phyloP scores from a whole-genome alignment of 768 basidiomycete species.

The Chlorophyllum brunneum region DNA sequence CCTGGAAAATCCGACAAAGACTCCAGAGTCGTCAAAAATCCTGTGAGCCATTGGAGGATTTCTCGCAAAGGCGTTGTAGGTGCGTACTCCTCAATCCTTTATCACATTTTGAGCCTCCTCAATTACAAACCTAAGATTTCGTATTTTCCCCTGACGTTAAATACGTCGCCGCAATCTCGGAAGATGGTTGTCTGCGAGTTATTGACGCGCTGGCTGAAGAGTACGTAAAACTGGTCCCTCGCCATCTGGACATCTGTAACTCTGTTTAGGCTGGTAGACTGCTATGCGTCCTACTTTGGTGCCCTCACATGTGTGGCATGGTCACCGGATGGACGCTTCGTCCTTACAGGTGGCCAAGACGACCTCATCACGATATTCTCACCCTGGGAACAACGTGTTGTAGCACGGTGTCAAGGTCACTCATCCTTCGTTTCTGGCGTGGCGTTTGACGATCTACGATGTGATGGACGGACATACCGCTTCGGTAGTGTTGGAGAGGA shows the following conservation, averaged over 20 bases:
- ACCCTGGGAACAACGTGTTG: slow-evolving; percentile 88
- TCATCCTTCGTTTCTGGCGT: slow-evolving; percentile 90
- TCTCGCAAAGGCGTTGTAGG: slow-evolving; percentile 71
- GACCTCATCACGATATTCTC: slow-evolving; percentile 94
- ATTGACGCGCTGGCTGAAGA: slow-evolving; percentile 86
- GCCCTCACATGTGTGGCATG: slow-evolving; percentile 86
- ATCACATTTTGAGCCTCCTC: neutral
- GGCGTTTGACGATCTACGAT: slow-evolving; percentile 85
- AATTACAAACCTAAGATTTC: slow-evolving; percentile 52
- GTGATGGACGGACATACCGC: slow-evolving; percentile 87
- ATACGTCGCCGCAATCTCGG: slow-evolving; percentile 84
- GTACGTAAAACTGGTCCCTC: slow-evolving; percentile 37
- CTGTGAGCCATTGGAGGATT: slow-evolving; percentile 87
- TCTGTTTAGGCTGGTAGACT: slow-evolving; percentile 74
- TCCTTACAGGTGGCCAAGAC: slow-evolving; percentile 94
- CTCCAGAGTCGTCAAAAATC: slow-evolving; percentile 75
- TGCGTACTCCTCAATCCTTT: slow-evolving; percentile 26
- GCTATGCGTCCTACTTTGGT: slow-evolving; percentile 94
- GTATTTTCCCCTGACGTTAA: slow-evolving; percentile 93
- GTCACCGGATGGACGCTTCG: slow-evolving; percentile 94
- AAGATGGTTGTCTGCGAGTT: slow-evolving; percentile 88
- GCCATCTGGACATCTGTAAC: neutral
- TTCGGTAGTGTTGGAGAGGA: slow-evolving; percentile 98
- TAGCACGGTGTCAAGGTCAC: slow-evolving; percentile 96
- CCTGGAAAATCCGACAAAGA: slow-evolving; percentile 50